These are phyloP conservation scores for Conoideocrella luteorostrata DNA, from an alignment of 2,329 filamentous ascomycete species.

Conservation along the genomic window DNA sequence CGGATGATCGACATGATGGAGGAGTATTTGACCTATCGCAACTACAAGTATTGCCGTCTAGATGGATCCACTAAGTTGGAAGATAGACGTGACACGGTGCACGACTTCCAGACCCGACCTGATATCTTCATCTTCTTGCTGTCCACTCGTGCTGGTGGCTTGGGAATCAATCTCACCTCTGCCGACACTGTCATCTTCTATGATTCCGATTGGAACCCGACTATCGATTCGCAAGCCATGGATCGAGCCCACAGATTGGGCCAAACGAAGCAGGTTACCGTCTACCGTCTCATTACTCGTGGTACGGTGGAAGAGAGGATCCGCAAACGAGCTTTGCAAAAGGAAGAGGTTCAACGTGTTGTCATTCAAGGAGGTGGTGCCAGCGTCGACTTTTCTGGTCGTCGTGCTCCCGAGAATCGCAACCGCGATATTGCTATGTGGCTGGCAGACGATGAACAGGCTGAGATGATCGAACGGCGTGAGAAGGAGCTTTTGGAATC, in stretches of 20 bases:
- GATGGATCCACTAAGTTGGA: conserved; percentile 97
- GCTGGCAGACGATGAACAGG: conserved; percentile 96
- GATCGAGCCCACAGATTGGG: conserved; percentile 96
- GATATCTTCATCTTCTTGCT: conserved; percentile 97
- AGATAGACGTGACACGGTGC: conserved; percentile 90
- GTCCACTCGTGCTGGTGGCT: conserved; percentile 90
- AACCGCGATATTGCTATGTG: conserved; percentile 99
- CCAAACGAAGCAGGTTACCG: conserved; percentile 91
- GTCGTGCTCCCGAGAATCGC: conserved; percentile 77
- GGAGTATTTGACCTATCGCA: conserved; percentile 96
- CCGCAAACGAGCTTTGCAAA: conserved; percentile 91
- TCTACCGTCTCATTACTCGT: conserved; percentile 94
- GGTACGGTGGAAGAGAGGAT: conserved; percentile 98
- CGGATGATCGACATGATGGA: conserved; percentile 99
- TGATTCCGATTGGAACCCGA: conserved; percentile 98
- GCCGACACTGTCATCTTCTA: conserved; percentile 99
- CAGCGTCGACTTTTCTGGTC: conserved; percentile 93
- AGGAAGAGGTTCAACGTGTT: conserved; percentile 96
- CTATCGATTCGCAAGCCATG: conserved; percentile 98
- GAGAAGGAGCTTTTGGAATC: conserved; percentile 80
- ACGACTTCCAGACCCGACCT: conserved; percentile 89
- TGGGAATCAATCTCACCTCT: conserved; percentile 94
- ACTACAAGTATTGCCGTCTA: conserved; percentile 96
- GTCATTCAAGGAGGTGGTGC: conserved; percentile 90
- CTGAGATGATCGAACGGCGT: conserved; percentile 85